A percentile compares a stretch with the other conserved stretches of the same genome.
Evolutionary conservation across 2,329 filamentous ascomycete species (phyloP).

Genomic region (Emericellopsis atlantica): DNA sequence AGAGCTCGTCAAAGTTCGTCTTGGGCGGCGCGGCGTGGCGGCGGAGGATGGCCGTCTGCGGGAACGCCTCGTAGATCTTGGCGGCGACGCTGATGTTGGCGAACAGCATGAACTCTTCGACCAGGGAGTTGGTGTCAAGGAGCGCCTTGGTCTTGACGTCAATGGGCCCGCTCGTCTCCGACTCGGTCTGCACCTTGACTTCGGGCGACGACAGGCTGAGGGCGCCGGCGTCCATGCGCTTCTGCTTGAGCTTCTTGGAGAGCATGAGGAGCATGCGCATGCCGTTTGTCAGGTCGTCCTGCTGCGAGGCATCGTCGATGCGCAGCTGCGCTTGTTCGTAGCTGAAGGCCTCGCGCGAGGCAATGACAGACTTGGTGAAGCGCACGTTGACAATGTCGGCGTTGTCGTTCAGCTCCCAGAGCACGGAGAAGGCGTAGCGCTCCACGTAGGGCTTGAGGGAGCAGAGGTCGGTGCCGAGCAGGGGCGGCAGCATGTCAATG

Average conservation of each 20-base stretch:
- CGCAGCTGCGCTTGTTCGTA: conserved; percentile 93
- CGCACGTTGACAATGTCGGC: conserved; percentile 75
- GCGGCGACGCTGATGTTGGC: conserved; percentile 91
- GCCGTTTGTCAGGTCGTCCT: conserved; percentile 78
- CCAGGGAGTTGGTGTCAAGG: conserved; percentile 91
- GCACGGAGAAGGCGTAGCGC: conserved; percentile 71
- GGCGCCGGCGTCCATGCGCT: conserved; percentile 91
- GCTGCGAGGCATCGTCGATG: conserved; percentile 79
- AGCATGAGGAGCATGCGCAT: conserved; percentile 81
- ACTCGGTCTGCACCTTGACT: conserved; percentile 90
- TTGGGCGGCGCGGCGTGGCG: conserved; percentile 87
- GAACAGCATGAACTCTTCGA: conserved; percentile 98
- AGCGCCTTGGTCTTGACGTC: conserved; percentile 93
- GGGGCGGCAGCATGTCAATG: conserved; percentile 97
- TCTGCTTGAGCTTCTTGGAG: conserved; percentile 86
- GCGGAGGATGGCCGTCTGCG: conserved; percentile 86
- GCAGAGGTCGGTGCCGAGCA: conserved; percentile 90
- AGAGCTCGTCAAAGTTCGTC: conserved; percentile 90
- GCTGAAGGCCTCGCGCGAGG: conserved; percentile 91
- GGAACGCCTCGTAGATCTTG: conserved; percentile 84
- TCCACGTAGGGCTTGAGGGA: conserved; percentile 98
- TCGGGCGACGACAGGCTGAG: conserved; percentile 95
- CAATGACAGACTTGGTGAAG: conserved; percentile 97
- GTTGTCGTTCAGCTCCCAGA: conserved; percentile 79
- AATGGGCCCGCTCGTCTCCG: conserved; percentile 88